Evolutionary conservation across 2,329 filamentous ascomycete genomes (phyloP).

Genomic region (Cordyceps fumosorosea): DNA sequence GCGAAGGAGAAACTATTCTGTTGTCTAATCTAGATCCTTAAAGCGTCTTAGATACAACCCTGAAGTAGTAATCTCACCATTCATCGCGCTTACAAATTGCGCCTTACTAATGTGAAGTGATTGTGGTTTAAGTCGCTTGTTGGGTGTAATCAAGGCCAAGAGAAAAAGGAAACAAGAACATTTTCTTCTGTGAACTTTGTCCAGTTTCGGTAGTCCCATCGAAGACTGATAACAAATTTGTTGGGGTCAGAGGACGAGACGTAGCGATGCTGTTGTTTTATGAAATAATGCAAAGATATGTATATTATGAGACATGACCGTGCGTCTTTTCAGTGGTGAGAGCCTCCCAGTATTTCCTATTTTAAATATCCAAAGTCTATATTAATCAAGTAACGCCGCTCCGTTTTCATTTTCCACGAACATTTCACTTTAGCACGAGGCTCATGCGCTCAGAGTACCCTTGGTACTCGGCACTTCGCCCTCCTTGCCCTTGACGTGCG

Average conservation of each 20-base stretch:
- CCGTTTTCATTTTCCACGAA: not conserved
- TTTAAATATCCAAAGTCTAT: not conserved
- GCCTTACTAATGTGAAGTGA: not conserved
- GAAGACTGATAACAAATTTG: no score
- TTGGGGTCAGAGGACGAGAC: no score
- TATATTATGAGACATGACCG: not conserved
- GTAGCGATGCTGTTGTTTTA: no score
- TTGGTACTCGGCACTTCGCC: conserved; percentile 95
- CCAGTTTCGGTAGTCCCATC: not conserved
- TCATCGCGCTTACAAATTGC: not conserved
- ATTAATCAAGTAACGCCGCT: not conserved
- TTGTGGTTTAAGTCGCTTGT: not conserved
- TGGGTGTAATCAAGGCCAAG: not conserved
- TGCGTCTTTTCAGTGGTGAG: not conserved
- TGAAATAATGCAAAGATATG: no score
- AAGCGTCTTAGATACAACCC: not conserved
- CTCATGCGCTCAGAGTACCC: conserved; percentile 67
- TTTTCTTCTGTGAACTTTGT: not conserved
- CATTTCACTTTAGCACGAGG: not conserved
- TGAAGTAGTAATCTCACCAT: not conserved
- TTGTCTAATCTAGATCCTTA: not conserved
- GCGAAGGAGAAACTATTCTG: not conserved
- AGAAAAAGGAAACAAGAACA: not conserved
- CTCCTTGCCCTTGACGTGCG: conserved; percentile 69
- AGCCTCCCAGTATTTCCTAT: not conserved